phyloP scores from a whole-genome alignment of 495 filamentous ascomycete species.

The Penicillium fimorum region DNA sequence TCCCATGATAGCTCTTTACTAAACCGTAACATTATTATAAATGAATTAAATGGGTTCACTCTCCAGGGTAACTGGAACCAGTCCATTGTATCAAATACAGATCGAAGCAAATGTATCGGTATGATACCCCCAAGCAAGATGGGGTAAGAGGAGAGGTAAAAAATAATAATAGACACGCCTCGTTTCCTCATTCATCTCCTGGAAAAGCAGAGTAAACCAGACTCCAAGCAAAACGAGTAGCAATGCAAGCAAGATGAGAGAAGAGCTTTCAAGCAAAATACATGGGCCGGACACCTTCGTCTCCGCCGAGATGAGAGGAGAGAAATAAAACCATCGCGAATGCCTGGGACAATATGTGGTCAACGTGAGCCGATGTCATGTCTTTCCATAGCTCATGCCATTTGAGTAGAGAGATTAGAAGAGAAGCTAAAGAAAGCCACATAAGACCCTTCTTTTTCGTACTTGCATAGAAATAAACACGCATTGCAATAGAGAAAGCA shows the following conservation, averaged over 20 bases:
- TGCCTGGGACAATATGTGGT: slow-evolving; percentile 17
- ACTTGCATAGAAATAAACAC: slow-evolving; percentile 20
- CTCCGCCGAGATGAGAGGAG: slow-evolving; percentile 8
- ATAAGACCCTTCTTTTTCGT: slow-evolving; percentile 19
- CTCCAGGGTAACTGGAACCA: slow-evolving; percentile 9
- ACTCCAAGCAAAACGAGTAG: slow-evolving; percentile 6
- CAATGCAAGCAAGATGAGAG: slow-evolving; percentile 10
- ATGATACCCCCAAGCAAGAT: slow-evolving; percentile 22
- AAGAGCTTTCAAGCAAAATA: slow-evolving; percentile 9
- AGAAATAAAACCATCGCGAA: slow-evolving; percentile 8
- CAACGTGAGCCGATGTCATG: slow-evolving; percentile 15
- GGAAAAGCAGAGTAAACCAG: slow-evolving; percentile 9
- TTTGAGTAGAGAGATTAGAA: slow-evolving; percentile 19
- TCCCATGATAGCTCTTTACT: neutral
- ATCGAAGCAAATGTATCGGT: slow-evolving; percentile 26
- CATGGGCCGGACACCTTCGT: slow-evolving; percentile 17
- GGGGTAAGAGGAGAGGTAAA: slow-evolving; percentile 5
- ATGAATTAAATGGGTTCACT: neutral
- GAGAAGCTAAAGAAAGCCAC: slow-evolving; percentile 16
- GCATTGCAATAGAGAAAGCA: slow-evolving; percentile 19
- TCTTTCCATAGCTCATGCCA: slow-evolving; percentile 25
- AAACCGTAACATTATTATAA: neutral
- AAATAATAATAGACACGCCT: slow-evolving; percentile 6
- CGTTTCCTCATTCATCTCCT: slow-evolving; percentile 2
- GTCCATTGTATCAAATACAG: slow-evolving; percentile 30